Base-by-base conservation (phyloP, 1,284 basidiomycete species). In the Taiwanofungus camphoratus region DNA sequence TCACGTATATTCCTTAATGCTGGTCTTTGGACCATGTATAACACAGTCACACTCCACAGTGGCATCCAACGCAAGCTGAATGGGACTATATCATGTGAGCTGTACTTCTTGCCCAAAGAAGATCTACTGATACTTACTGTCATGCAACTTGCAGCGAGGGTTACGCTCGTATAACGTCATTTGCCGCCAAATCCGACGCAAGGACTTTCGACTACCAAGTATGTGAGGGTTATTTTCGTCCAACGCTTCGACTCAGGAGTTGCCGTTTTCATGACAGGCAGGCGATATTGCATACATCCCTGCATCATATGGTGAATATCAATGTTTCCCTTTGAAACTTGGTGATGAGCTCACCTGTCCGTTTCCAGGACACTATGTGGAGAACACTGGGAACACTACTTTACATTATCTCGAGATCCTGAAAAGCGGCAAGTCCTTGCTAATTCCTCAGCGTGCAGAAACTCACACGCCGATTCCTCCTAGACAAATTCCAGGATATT, bases 61-160 rank as follows among this genome's bases (percentile, higher is more conserved):
- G 83, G 82, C 84, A 86, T 55, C 81, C 82, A 2, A 80, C 76
- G 20, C 69, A 81, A 55, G 73, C 76, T 49, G 79, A 82, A 61
- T 83, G 79, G 59, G 48, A 45, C 21, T 61, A 53, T 50, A 54
- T 56, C 50, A 36, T 61, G 58, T 58, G 31, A 43, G 56, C 48
- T 6, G 20, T 37, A 32, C 6, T 12, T 34, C 20, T 27, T 24
- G 15, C 11, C 23, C 23, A 2, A 7, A 13, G 12, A 20, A 35
- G 19, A 18, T 8, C 16, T 32, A 3, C 22, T 27, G 7, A 36
- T n/a, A 29, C 11, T 9, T 3, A 23, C 31, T 35, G 34, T 20
- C 15, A 33, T 45, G n/a, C n/a, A n/a, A 39, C 41, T 26, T 32
- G 21, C 46, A 82, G 77, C 38, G 66, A 73, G 49, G 83, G 84